Evolutionary conservation across 2,329 filamentous ascomycete genomes (phyloP).

Genomic region (Arachnomyces sp.): DNA sequence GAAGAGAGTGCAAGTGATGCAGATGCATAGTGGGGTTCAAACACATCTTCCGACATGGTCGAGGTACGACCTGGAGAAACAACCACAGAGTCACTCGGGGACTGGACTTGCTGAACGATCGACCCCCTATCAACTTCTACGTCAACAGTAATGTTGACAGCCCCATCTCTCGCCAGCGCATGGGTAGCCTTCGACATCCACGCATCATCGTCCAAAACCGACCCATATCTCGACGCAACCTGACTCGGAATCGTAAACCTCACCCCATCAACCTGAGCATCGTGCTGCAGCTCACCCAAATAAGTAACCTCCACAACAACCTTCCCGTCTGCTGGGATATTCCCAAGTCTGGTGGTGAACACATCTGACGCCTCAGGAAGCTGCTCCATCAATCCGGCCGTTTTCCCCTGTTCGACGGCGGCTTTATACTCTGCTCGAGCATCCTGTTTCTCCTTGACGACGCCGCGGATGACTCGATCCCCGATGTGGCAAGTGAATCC

Average conservation of each 20-base stretch:
- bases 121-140: constrained; percentile 50
- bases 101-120: constrained; percentile 54
- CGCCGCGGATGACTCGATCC: constrained; percentile 46
- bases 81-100: constrained; percentile 59
- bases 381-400: constrained; percentile 59
- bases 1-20: constrained; percentile 48
- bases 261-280: constrained; percentile 58
- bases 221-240: constrained; percentile 60
- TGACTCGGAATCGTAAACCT: constrained; percentile 60
- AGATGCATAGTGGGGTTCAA: constrained; percentile 52
- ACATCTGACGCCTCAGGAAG: constrained; percentile 53
- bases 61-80: constrained; percentile 56
- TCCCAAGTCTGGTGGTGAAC: constrained; percentile 60
- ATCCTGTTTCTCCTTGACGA: constrained; percentile 58
- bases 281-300: constrained; percentile 63
- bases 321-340: constrained; percentile 51
- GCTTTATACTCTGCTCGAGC: constrained; percentile 53
- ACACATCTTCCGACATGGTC: constrained; percentile 35
- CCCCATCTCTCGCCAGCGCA: constrained; percentile 18
- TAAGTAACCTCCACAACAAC: constrained; percentile 57
- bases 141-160: constrained; percentile 51
- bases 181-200: constrained; percentile 12
- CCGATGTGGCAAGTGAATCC: constrained; percentile 58
- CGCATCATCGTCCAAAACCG: constrained; percentile 7
- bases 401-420: constrained; percentile 51